phyloP scores from a whole-genome alignment of 805 yeast species.

The Candida bentonensis region DNA sequence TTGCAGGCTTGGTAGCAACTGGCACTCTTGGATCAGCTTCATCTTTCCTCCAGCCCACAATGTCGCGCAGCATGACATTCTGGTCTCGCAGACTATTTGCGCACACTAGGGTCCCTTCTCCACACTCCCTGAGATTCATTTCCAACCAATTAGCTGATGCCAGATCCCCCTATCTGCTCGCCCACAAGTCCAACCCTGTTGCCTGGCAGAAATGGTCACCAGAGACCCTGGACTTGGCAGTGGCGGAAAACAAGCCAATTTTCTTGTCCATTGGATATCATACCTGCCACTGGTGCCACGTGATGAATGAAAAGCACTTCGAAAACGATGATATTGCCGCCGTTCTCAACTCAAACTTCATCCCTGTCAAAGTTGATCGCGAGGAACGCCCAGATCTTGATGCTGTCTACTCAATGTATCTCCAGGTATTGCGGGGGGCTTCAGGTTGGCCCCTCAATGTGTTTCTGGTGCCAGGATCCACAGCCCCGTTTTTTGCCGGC shows the following conservation, averaged over 20 bases:
- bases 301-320: constrained; percentile 24
- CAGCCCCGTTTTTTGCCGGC: constrained; percentile 25
- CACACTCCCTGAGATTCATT: not conserved
- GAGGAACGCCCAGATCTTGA: constrained; percentile 29
- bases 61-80: no score
- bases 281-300: constrained; percentile 27
- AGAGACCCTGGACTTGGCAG: constrained; percentile 19
- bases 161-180: constrained; percentile 15
- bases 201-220: constrained; percentile 26
- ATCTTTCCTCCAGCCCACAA: no score
- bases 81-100: no score
- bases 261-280: constrained; percentile 25
- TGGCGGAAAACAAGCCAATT: constrained; percentile 19
- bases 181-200: constrained; percentile 20
- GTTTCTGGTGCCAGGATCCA: constrained; percentile 21
- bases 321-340: constrained; percentile 15
- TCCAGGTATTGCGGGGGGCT: constrained; percentile 23
- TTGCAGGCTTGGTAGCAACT: no score
- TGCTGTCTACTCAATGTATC: constrained; percentile 23
- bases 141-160: constrained; percentile 7
- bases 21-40: no score
- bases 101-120: no score
- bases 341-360: constrained; percentile 18
- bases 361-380: constrained; percentile 25
- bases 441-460: constrained; percentile 30